Evolutionary conservation across 768 basidiomycete genomes (phyloP), one percentile per base, ranked within the genome.

Genomic region (Gloeophyllum trabeum): DNA sequence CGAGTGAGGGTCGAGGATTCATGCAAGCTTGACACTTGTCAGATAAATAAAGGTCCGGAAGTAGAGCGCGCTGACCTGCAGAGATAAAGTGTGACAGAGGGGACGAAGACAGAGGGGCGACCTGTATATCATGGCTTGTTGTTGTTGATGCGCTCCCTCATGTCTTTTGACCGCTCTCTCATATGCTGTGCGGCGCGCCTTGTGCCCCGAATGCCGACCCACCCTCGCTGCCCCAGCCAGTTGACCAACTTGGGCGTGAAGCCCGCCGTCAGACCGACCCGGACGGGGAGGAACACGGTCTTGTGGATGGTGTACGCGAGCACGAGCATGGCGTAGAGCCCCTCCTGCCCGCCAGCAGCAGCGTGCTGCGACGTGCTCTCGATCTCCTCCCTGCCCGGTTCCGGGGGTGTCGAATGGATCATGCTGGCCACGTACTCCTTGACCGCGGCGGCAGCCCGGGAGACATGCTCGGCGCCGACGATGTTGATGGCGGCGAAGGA

Each of bases 291-390:
- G 55, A 97, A 86, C 1, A 90, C 54, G 0, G 89, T 94, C 66
- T 99, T 99, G 74, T 99, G 96, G 41, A 99, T 76, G 16, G 86
- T 83, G 61, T 93, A 99, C 3, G 96, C 94, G 51, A 98, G 66
- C 0, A 89, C 76, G 21, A 96, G 61, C 79, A 96, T 93, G 21
- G 94, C 91, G 60, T 89, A 93, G 14, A 96, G 64, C 13, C 87
- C 79, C 56, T 87, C 84, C 5, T 78, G 71, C 1, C 80, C 73
- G 2, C 59, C 58, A 35, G 46, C 45, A 41, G 50, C 45, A 25
- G 59, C 48, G 2, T 56, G 56, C 19, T 57, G 50, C 4, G 54
- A 49, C 10, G 63, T 53, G 42, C 51, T 56, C 18, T 84, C 79
- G 39, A 75, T 61, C 51, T 81, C 84, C 36, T 83, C 79, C 24